These are phyloP conservation scores for Tetrastigma voinierianum DNA, from an alignment of 164 flowering plant genomes.

Conservation along the genomic window DNA sequence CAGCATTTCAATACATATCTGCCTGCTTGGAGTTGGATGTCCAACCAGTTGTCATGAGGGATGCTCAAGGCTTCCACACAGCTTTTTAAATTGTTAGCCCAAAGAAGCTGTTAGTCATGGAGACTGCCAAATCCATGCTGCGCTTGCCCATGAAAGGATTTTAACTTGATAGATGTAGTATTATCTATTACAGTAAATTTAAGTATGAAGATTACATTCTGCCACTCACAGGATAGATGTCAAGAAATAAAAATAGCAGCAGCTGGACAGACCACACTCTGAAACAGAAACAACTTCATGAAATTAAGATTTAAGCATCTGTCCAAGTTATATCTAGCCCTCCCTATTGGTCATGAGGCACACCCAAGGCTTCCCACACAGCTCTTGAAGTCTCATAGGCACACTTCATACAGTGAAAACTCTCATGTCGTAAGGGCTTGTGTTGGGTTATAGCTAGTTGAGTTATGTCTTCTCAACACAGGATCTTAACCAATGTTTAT, in stretches of 20 bases:
- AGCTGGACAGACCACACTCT: too few species aligned
- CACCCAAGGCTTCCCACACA: conserved; percentile 37
- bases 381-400: conserved; percentile 28
- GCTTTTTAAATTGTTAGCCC: conserved; percentile 30
- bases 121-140: conserved; percentile 2
- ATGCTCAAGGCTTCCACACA: conserved; percentile 37
- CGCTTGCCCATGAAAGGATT: too few species aligned
- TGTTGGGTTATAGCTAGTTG: too few species aligned
- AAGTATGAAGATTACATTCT: too few species aligned
- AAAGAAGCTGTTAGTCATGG: conserved; percentile 29
- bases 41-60: conserved; percentile 19
- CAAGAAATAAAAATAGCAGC: too few species aligned
- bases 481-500: too few species aligned
- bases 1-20: not conserved
- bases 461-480: too few species aligned
- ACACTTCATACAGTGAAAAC: too few species aligned
- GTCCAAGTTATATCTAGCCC: conserved; percentile 25
- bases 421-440: too few species aligned
- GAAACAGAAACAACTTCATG: not conserved
- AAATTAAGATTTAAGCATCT: conserved; percentile 16
- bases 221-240: too few species aligned
- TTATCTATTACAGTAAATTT: too few species aligned
- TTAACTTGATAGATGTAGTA: too few species aligned
- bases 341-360: conserved; percentile 16
- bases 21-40: conserved; percentile 7